Evolutionary conservation across 345 rosid genomes (phyloP), one percentile per base, ranked within the genome.

Genomic region (Hibiscus syriacus): DNA sequence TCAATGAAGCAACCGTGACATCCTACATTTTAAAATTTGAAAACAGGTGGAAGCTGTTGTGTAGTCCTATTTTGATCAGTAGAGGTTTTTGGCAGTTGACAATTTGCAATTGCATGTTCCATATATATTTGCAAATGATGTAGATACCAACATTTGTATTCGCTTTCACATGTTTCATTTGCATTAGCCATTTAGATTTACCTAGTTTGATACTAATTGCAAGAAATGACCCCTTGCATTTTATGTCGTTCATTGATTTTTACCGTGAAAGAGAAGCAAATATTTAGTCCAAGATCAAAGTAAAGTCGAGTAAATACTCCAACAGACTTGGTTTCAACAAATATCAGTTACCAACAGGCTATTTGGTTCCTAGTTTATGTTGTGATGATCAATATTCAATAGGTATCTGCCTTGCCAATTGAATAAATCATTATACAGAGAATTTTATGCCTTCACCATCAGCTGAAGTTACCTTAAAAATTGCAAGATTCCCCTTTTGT

Each of bases 381-480:
- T 19, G 11, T 20, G 49, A 20, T 36, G 29, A 34, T 9, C 64
- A 38, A 60, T 59, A 20, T 13, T n/a, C 11, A 13, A 45, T 5
- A 3, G 43, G 3, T 1, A 25, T 3, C 17, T 25, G 61, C 61
- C 30, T 61, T 7, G 36, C 63, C 62, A 13, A 11, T 29, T 20
- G 30, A 13, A 23, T 36, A 23, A 81, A 50, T 70, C 64, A n/a
- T n/a, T n/a, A 66, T 27, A 85, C 71, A 23, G 87, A 87, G 78
- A 94, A 94, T 67, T 94, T 94, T 38, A 94, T 80, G 19, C 99
- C 99, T 80, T 94, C 97, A 71, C 89, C 99, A 68, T 94, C 96
- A 0, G 99, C 77, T 52, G 96, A 84, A 70, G 92, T 81, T 68
- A 96, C 99, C 73, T 94, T 94, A 71, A 94, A 94, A 60, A 94